Conservation (phyloP, 2,329 filamentous ascomycete species). For the Mycosphaerelloides madeirae region DNA sequence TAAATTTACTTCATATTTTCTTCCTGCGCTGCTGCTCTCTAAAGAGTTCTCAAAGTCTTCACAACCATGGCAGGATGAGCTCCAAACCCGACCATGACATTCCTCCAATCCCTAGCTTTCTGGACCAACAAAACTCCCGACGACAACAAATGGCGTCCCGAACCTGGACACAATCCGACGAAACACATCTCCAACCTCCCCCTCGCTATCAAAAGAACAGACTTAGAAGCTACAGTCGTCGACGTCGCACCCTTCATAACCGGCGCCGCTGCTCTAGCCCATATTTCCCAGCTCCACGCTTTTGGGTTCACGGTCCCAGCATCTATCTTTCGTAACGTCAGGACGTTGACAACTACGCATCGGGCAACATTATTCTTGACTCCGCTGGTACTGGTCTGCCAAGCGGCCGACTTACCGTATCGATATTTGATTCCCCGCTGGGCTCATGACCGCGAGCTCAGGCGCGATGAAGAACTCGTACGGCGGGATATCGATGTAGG, state of each 20-base stretch:
- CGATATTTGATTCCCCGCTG: slow-evolving; percentile 28
- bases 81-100: slow-evolving; percentile 5
- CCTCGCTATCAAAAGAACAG: slow-evolving; percentile 19
- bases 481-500: slow-evolving; percentile 29
- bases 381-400: slow-evolving; percentile 22
- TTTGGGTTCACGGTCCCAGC: slow-evolving; percentile 28
- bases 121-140: slow-evolving; percentile 27
- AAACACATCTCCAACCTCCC: slow-evolving; percentile 23
- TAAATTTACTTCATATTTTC: too few relatives aligned
- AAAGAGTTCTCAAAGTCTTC: too few relatives aligned
- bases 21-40: too few relatives aligned
- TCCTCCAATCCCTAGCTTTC: slow-evolving; percentile 27
- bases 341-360: slow-evolving; percentile 28
- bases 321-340: slow-evolving; percentile 25
- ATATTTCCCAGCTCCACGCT: slow-evolving; percentile 23
- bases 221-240: slow-evolving; percentile 27
- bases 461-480: slow-evolving; percentile 30
- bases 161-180: slow-evolving; percentile 17
- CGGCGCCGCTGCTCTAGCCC: slow-evolving; percentile 22
- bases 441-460: slow-evolving; percentile 27
- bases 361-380: slow-evolving; percentile 19
- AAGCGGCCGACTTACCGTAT: slow-evolving; percentile 26
- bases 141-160: slow-evolving; percentile 30
- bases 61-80: too few relatives aligned
- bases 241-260: slow-evolving; percentile 29